Percentiles rank a stretch among this genome's conserved stretches.
Evolutionary conservation across 257 asterid genomes (phyloP).

Genomic region (Scutellaria galericulata): DNA sequence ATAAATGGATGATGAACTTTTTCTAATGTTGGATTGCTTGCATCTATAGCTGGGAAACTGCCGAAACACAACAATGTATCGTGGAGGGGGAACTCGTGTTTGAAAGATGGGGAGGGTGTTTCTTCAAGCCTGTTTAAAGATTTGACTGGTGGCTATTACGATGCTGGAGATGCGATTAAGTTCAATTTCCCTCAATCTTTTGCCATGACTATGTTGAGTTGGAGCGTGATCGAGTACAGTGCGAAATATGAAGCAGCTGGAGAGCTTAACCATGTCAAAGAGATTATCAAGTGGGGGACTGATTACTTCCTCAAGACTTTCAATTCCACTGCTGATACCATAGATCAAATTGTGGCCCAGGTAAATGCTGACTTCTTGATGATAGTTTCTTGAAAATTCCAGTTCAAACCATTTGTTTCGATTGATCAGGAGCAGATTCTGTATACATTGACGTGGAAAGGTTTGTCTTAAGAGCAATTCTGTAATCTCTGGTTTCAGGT

Average conservation of each 20-base stretch:
- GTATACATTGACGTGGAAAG: neutral
- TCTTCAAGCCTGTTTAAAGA: neutral
- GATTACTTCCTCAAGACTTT: conserved; percentile 21
- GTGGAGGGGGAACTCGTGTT: conserved; percentile 6
- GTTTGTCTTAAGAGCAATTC: neutral
- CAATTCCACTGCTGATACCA: conserved; percentile 12
- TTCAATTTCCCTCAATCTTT: conserved; percentile 22
- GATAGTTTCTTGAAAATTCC: neutral
- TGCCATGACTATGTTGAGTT: conserved; percentile 17
- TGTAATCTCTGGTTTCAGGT: conserved; percentile 5
- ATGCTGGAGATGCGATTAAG: conserved; percentile 16
- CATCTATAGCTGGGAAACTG: conserved; percentile 17
- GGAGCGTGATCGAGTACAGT: conserved; percentile 21
- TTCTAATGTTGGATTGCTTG: conserved; percentile 1
- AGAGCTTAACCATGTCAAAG: conserved; percentile 22
- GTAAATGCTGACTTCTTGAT: neutral
- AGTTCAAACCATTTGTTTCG: neutral
- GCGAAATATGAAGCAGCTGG: conserved; percentile 23
- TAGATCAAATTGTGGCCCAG: conserved; percentile 16
- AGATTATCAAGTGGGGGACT: conserved; percentile 20
- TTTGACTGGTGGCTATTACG: conserved; percentile 13
- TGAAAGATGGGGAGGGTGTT: neutral
- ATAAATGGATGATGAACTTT: neutral
- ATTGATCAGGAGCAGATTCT: neutral
- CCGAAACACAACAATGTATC: conserved; percentile 15